Evolutionary conservation across 768 basidiomycete genomes (phyloP), one percentile per base, ranked within the genome.

Genomic region (Boletus rubropictus): DNA sequence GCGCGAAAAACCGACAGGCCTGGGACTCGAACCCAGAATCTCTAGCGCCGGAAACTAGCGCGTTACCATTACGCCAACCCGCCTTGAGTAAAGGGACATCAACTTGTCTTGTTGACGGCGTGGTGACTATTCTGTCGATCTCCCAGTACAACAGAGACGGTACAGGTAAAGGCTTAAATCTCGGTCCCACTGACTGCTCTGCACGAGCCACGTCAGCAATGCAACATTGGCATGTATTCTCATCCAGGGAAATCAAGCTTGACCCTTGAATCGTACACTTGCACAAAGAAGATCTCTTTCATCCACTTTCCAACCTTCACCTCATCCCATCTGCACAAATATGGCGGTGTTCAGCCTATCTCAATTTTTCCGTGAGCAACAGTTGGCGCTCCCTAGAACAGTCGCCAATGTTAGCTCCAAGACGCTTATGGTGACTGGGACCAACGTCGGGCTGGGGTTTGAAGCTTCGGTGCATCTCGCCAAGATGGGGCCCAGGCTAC

Each of bases 51-150:
- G 77, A 78, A 77, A 77, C 77, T 78, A 72, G 72, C 76, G 74
- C 76, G 77, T 76, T 78, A 73, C 77, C 77, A 78, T 77, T 77
- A 75, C 76, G 77, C 76, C 74, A 78, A 75, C 71, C 74, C 75
- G 74, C 74, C 75, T 18, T 39, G 2, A 3, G 3, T 18, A 10
- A 31, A 4, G 5, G 12, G 14, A 5, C 12, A 31, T 8, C 6
- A 6, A 11, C 11, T 11, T 3, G 11, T 4, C 3, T 21, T 14
- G 0, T 14, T 12, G 17, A 8, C 7, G 5, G 5, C n/a, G n/a
- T n/a, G n/a, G n/a, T n/a, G n/a, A n/a, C n/a, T n/a, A n/a, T n/a
- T n/a, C n/a, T n/a, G 24, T 5, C 5, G 25, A 27, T 14, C 3
- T 8, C 17, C 3, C 2, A 8, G 27, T 39, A 25, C 41, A 22